Percentiles rank a stretch among this genome's conserved stretches.
phyloP scores from a whole-genome alignment of 202 grass and related monocot species.

The Digitaria exilis region DNA sequence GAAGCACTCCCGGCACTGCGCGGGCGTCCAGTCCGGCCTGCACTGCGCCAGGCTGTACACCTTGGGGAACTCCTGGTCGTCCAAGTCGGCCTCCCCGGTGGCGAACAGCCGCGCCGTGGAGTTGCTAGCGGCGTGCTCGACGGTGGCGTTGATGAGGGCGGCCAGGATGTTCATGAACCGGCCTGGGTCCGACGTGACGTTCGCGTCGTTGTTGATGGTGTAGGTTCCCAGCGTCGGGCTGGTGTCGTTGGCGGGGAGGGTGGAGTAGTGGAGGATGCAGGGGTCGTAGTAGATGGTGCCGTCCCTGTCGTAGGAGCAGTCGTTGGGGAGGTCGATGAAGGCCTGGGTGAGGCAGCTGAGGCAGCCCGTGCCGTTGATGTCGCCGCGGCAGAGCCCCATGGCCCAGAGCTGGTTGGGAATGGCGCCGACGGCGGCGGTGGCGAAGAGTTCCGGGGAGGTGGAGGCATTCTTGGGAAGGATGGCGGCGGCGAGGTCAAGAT shows the following conservation, averaged over 20 bases:
- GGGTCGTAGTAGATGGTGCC: constrained; percentile 57
- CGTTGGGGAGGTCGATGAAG: constrained; percentile 36
- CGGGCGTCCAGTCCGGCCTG: not conserved
- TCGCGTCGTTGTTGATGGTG: not conserved
- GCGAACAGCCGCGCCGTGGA: not conserved
- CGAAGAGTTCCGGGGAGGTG: constrained; percentile 31
- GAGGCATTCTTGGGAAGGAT: constrained; percentile 39
- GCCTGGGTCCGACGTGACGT: constrained; percentile 28
- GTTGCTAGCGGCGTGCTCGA: constrained; percentile 21
- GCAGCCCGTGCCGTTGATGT: constrained; percentile 45
- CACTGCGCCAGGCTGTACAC: not conserved
- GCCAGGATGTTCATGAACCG: constrained; percentile 35
- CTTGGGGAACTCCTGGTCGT: not conserved
- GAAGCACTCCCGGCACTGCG: not conserved
- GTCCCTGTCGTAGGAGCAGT: constrained; percentile 46
- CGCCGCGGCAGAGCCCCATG: constrained; percentile 63
- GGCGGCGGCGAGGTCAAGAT: constrained; percentile 46
- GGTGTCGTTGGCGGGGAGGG: constrained; percentile 14
- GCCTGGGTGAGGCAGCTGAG: constrained; percentile 40
- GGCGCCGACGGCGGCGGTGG: constrained; percentile 29
- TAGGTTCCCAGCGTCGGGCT: not conserved
- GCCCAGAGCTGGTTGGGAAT: constrained; percentile 47
- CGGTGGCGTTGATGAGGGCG: constrained; percentile 41
- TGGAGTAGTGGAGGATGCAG: constrained; percentile 59
- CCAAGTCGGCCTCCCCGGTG: not conserved